A percentile compares a stretch with the other conserved stretches of the same genome.
Conservation (phyloP, 2,329 filamentous ascomycete species). For the Drechslerella coelobrocha region DNA sequence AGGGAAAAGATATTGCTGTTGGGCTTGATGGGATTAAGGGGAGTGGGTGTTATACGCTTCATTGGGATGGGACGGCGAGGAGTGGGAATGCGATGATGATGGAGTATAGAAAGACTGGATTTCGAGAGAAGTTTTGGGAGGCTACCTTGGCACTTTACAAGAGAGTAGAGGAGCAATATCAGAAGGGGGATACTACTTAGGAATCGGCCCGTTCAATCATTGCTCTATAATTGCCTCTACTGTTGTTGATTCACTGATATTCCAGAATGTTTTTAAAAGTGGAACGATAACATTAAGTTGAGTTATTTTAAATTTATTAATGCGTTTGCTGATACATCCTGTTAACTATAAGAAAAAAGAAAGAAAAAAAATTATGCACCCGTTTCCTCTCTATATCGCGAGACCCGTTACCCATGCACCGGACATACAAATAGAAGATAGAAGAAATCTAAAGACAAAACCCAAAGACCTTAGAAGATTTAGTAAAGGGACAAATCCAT, state of each 20-base stretch:
- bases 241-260: no score
- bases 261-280: no score
- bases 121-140: conserved; percentile 56
- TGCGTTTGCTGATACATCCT: no score
- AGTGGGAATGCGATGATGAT: conserved; percentile 54
- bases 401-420: no score
- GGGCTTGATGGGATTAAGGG: conserved; percentile 56
- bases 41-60: conserved; percentile 55
- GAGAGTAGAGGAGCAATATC: conserved; percentile 22
- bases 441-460: background rate
- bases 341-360: no score
- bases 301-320: no score
- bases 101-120: conserved; percentile 55
- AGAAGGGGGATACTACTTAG: conserved; percentile 6
- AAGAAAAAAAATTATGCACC: no score
- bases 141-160: conserved; percentile 55
- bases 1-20: conserved; percentile 46
- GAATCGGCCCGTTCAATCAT: no score
- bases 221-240: no score
- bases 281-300: no score
- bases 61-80: conserved; percentile 52
- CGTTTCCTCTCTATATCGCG: no score
- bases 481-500: background rate
- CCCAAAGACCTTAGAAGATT: background rate
- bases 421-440: no score